Percentiles rank a stretch among this genome's conserved stretches.
These are phyloP conservation scores for Craterostigma plantagineum DNA, from an alignment of 257 asterid genomes.

Conservation along the genomic window DNA sequence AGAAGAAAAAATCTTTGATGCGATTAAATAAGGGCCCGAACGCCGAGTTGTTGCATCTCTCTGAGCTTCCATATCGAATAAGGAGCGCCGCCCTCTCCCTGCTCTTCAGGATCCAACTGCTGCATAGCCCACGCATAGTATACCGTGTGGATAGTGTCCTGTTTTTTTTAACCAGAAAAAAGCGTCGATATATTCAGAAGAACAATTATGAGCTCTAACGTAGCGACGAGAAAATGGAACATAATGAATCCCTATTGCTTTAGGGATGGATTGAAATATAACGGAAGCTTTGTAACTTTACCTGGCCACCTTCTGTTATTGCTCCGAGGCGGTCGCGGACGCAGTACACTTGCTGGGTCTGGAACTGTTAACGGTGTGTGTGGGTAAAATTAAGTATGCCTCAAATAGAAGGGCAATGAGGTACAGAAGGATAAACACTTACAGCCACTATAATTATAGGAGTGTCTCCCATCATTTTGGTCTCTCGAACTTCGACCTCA, in stretches of 20 bases:
- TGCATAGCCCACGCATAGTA: constrained; percentile 97
- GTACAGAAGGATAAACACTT: constrained; percentile 11
- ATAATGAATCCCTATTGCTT: background rate
- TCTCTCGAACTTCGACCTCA: constrained; percentile 75
- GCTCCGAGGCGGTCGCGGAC: constrained; percentile 65
- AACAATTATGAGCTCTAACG: no score
- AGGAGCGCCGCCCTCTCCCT: constrained; percentile 50
- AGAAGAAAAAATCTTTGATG: no score
- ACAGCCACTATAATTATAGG: constrained; percentile 77
- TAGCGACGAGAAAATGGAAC: background rate
- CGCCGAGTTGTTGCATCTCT: constrained; percentile 86
- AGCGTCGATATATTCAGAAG: no score
- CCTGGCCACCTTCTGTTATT: constrained; percentile 89
- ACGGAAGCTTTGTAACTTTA: constrained; percentile 8
- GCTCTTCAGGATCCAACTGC: constrained; percentile 66
- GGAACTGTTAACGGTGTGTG: constrained; percentile 51
- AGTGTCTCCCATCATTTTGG: constrained; percentile 92
- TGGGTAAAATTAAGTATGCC: constrained; percentile 5
- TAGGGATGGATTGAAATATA: background rate
- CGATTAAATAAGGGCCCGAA: constrained; percentile 63
- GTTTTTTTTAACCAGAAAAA: background rate
- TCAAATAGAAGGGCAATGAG: background rate
- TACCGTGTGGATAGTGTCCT: constrained; percentile 92
- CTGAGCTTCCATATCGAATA: constrained; percentile 78
- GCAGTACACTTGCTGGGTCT: constrained; percentile 86